Evolutionary conservation across 2,329 filamentous ascomycete species (phyloP), one percentile per base, ranked within the genome.

Genomic region (Xylaria multiplex): DNA sequence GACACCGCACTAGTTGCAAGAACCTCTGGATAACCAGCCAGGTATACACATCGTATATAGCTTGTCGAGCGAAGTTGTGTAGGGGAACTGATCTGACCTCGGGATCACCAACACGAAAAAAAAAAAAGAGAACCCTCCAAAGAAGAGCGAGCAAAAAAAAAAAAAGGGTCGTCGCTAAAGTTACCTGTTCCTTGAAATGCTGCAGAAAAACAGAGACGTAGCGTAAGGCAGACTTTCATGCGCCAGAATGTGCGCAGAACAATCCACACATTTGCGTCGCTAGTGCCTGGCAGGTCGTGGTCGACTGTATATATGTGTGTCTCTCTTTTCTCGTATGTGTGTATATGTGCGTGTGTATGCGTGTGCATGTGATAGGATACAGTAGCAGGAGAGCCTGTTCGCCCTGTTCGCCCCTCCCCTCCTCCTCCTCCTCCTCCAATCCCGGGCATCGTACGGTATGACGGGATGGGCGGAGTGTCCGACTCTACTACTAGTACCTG

Each of bases 201-300:
- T 11, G 42, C 48, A 59, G 49, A 35, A 13, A 50, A 22, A 30
- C 32, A 19, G n/a, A 24, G 24, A 13, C 9, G 24, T 52, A 45
- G 59, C 52, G 58, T 30, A 58, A 62, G 53, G 54, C 32, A 55
- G 32, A 62, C 43, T 19, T 19, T 42, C 19, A 40, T 52, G 35
- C 57, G 37, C 54, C 19, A 42, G 37, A 37, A 45, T 32, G 52
- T 40, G 30, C 37, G n/a, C 48, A 53, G 7, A 27, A 27, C 37
- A 65, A 46, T 59, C 53, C 59, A 66, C 59, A 55, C 59, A 58
- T 54, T 62, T 49, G 63, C 63, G 43, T 61, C 58, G 48, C 63
- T 65, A 65, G 63, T 56, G 63, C 35, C 52, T 57, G 45, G 37
- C 19, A 30, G 45, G 58, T 61, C 46, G 62, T 60, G 62, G 62